Conservation (phyloP, 1,284 basidiomycete genomes). For the Trichosporon inkin region DNA sequence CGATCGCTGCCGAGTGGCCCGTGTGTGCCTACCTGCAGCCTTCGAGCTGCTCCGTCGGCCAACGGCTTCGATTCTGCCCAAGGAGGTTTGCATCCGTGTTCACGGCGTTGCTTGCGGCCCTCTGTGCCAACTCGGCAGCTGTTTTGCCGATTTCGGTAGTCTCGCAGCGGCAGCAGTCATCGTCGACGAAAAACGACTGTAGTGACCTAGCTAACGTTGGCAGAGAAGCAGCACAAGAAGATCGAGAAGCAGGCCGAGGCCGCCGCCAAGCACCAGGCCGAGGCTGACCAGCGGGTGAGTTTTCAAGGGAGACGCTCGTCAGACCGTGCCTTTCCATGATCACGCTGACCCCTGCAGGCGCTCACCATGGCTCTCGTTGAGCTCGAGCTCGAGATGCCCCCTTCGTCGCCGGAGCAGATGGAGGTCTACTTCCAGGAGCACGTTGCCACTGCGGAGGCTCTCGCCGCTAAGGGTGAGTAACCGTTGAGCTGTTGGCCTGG, state of each 20-base stretch:
- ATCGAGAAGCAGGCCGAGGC: constrained; percentile 58
- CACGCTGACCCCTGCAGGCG: constrained; percentile 14
- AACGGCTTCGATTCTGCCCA: no score
- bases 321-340: no score
- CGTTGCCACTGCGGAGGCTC: constrained; percentile 79
- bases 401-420: constrained; percentile 65
- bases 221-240: constrained; percentile 88
- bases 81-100: no score
- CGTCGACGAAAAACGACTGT: neutral
- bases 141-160: neutral
- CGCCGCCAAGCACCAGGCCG: constrained; percentile 53
- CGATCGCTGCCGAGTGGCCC: neutral
- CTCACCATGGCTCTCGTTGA: constrained; percentile 26
- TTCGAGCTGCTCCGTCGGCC: no score
- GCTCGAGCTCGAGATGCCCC: constrained; percentile 53
- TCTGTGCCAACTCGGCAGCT: neutral
- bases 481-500: neutral
- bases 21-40: no score
- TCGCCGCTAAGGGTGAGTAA: constrained; percentile 67
- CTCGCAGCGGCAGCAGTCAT: neutral
- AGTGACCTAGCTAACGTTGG: neutral
- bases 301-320: neutral
- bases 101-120: neutral
- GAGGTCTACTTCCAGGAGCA: constrained; percentile 89
- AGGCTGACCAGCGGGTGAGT: constrained; percentile 23